A percentile compares a stretch with the other conserved stretches of the same genome.
These are phyloP conservation scores for Ambrosia hybrid DNA, from an alignment of 140 eudicot genomes.

Conservation along the genomic window DNA sequence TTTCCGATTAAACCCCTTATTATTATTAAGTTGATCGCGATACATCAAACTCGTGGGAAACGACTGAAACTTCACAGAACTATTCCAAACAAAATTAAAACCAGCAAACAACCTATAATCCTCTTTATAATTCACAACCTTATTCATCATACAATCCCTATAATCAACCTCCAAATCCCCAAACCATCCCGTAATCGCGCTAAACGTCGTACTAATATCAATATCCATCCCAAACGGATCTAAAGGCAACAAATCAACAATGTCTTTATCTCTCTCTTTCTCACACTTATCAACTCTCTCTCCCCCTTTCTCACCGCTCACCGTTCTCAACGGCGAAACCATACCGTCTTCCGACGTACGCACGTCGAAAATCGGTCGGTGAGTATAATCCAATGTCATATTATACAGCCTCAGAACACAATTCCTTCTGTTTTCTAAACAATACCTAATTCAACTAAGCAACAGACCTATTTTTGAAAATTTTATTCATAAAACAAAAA, in stretches of 20 bases:
- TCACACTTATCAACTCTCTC: constrained; percentile 24
- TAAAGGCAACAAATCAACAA: constrained; percentile 72
- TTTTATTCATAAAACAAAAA: too few species aligned
- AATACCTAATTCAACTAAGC: not conserved
- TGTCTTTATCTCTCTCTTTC: constrained; percentile 31
- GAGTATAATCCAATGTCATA: constrained; percentile 82
- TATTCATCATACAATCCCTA: constrained; percentile 45
- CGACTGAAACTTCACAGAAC: constrained; percentile 47
- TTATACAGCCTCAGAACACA: constrained; percentile 17
- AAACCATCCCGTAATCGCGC: constrained; percentile 66
- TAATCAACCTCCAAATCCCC: constrained; percentile 66
- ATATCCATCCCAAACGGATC: constrained; percentile 93
- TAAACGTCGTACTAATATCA: constrained; percentile 59
- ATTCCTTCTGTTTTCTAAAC: not conserved
- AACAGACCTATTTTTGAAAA: too few species aligned
- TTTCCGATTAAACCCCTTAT: constrained; percentile 22
- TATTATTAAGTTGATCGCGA: constrained; percentile 13
- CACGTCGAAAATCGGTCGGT: constrained; percentile 25
- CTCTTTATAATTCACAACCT: constrained; percentile 27
- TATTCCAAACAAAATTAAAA: constrained; percentile 53
- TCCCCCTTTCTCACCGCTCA: too few species aligned
- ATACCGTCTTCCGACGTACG: too few species aligned
- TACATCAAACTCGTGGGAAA: constrained; percentile 35
- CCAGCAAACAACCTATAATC: constrained; percentile 54
- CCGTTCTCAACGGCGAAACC: too few species aligned